phyloP scores from a whole-genome alignment of 805 yeast species.

The Wickerhamomyces chambardii region DNA sequence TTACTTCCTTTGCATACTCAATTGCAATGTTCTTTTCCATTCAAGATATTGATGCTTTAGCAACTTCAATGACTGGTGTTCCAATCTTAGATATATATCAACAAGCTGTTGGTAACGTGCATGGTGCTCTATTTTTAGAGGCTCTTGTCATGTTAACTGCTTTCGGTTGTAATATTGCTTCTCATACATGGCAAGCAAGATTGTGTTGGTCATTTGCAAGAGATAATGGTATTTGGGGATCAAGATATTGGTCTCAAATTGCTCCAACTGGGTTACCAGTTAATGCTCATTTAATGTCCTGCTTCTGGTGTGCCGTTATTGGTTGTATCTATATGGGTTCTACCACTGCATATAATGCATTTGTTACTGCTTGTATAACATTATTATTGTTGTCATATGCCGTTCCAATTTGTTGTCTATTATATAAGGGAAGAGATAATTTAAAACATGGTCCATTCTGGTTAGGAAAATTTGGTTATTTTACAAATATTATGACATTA shows the following conservation, averaged over 20 bases:
- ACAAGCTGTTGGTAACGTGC: conserved; percentile 43
- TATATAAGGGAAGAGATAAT: conserved; percentile 39
- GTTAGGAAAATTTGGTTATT: conserved; percentile 45
- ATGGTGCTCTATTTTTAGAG: conserved; percentile 47
- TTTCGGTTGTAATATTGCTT: conserved; percentile 47
- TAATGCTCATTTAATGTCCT: conserved; percentile 48
- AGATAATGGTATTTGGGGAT: conserved; percentile 53
- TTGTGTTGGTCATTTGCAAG: conserved; percentile 62
- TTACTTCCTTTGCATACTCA: conserved; percentile 43
- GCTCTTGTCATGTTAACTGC: conserved; percentile 43
- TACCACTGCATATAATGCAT: conserved; percentile 56
- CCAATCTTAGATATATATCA: conserved; percentile 57
- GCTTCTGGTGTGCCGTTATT: conserved; percentile 40
- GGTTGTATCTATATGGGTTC: conserved; percentile 62
- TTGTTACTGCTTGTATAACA: conserved; percentile 52
- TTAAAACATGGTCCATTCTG: conserved; percentile 61
- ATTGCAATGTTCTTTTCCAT: conserved; percentile 53
- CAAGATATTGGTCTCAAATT: conserved; percentile 39
- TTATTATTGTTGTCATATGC: conserved; percentile 49
- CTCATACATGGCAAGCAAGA: conserved; percentile 63
- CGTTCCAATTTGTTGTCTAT: conserved; percentile 41
- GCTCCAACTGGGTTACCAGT: conserved; percentile 44
- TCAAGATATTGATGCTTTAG: conserved; percentile 38
- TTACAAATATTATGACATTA: conserved; percentile 40
- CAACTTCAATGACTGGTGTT: conserved; percentile 40